Evolutionary conservation across 305 asterid genomes (phyloP), one percentile per base, ranked within the genome.

Genomic region (Rubia occidens): DNA sequence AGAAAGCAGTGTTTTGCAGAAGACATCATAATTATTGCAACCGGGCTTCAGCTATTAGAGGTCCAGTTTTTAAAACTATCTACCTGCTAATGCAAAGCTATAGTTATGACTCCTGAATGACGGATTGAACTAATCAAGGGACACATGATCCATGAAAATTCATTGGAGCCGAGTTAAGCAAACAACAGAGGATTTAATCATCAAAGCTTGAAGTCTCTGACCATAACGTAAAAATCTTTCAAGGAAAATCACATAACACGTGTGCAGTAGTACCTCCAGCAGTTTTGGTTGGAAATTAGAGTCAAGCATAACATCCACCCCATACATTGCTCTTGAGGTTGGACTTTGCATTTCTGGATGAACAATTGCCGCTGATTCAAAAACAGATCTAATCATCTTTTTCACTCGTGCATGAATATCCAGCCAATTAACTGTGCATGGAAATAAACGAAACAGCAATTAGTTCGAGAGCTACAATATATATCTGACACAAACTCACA

Each of bases 341-440:
- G 89, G 86, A 67, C 87, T 82, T 54, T 89, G 96, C 96, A 94
- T 91, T 84, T 88, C 96, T n/a, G 97, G 97, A 83, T 91, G 96
- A 77, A 89, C 90, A 11, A 67, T 62, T 15, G 96, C 94, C 76
- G 99, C 99, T 35, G 96, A 75, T 85, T 89, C 96, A 61, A 94
- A 91, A 75, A 88, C 90, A 43, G 85, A 84, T 82, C 87, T 88
- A 77, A 94, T 85, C 97, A 91, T 94, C 71, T 71, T 78, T 76
- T 76, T 83, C 74, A 94, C 81, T 78, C 96, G 80, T 66, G 67
- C 77, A 82, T 94, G 96, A 79, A 94, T 91, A 77, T 91, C 97
- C 85, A 74, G 32, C 99, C 99, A 94, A 64, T 85, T 74, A 74
- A 94, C 99, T 94, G 91, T 79, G 80, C 11, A 78, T 2, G 24